These are phyloP conservation scores for Arachnomyces sp. DNA, from an alignment of 2,329 filamentous ascomycete genomes.

Conservation along the genomic window DNA sequence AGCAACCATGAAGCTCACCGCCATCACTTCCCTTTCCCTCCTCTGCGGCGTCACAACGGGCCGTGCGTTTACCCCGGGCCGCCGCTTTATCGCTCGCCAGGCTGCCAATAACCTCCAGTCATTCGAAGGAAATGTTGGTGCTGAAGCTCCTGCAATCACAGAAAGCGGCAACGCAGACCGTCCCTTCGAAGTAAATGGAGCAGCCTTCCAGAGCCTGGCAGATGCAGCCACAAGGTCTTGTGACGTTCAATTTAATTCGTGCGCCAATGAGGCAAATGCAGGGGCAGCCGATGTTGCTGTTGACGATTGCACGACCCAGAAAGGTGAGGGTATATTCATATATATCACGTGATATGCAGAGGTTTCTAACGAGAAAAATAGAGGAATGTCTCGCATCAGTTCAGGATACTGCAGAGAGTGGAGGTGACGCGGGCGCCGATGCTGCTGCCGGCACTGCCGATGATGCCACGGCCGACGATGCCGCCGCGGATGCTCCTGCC, in stretches of 20 bases:
- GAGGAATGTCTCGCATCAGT: no score
- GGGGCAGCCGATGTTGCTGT: background rate
- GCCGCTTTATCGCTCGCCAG: constrained; percentile 1
- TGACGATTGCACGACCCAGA: background rate
- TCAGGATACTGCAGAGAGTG: no score
- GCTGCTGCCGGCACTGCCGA: background rate
- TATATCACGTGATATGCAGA: no score
- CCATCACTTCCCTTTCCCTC: constrained; percentile 1
- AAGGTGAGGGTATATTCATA: no score
- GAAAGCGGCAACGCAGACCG: background rate
- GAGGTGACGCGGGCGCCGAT: no score
- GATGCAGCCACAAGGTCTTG: background rate
- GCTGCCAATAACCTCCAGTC: background rate
- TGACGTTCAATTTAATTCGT: constrained; percentile 2
- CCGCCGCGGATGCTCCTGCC: background rate
- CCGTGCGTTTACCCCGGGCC: background rate
- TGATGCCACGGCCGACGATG: background rate
- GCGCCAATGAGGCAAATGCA: background rate
- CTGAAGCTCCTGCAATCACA: background rate
- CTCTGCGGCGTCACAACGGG: constrained; percentile 2
- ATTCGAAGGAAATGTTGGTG: background rate
- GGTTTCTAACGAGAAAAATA: no score
- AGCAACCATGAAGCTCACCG: background rate
- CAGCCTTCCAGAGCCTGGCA: constrained; percentile 1
- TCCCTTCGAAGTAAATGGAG: constrained; percentile 1